These are phyloP conservation scores for Puccinia novopanici DNA, from an alignment of 1,284 basidiomycete genomes.

Conservation along the genomic window DNA sequence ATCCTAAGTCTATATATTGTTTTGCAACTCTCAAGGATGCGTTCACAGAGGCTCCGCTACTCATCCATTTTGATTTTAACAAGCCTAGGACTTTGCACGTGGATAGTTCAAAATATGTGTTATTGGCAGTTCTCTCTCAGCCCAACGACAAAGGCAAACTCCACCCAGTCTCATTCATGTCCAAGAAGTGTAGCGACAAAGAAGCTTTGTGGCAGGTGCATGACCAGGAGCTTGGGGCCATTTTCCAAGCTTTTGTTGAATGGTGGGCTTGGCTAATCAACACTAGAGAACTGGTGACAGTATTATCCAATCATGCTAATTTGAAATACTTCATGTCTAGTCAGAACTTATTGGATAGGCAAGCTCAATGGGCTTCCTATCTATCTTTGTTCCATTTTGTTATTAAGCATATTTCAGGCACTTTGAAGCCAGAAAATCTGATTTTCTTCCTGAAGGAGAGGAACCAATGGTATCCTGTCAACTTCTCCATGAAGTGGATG, in stretches of 20 bases:
- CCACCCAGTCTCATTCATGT: constrained; percentile 43
- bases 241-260: not conserved
- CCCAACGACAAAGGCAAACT: constrained; percentile 23
- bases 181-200: not conserved
- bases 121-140: constrained; percentile 50
- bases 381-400: not conserved
- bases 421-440: constrained; percentile 1
- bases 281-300: not conserved
- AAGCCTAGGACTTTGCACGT: constrained; percentile 55
- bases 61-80: not conserved
- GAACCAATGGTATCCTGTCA: not conserved
- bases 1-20: not conserved
- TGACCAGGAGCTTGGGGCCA: constrained; percentile 9
- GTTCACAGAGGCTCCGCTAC: not conserved
- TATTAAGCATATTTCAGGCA: constrained; percentile 3
- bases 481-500: not conserved
- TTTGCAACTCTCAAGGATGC: not conserved
- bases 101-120: constrained; percentile 51
- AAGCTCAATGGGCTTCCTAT: constrained; percentile 6
- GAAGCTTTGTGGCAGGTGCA: constrained; percentile 2
- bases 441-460: not conserved
- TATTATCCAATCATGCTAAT: constrained; percentile 6
- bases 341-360: not conserved
- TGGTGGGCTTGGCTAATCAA: constrained; percentile 6
- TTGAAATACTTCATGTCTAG: not conserved